Base-by-base conservation (phyloP, 345 rosid genomes). In the Lepidium didymum region DNA sequence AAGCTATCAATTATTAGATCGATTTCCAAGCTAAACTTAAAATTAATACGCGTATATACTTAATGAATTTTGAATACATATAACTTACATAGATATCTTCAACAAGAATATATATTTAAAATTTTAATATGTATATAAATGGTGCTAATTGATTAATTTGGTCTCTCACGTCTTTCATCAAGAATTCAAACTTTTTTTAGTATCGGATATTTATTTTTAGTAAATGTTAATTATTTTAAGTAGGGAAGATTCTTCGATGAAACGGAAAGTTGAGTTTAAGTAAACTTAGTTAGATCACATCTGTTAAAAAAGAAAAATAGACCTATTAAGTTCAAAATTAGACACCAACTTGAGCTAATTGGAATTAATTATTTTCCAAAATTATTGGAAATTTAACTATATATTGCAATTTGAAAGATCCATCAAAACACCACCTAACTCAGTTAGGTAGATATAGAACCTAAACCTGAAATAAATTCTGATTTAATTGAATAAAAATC, bases 331-430 rank as follows among this genome's bases (percentile, higher is more conserved):
- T 27, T 68, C 65, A 36, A 37, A 57, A 15, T 47, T 36, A 58
- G 21, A 58, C 33, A 27, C 14, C 66, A 40, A 58, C 58, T 49
- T 58, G 8, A 41, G 7, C 44, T 46, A 46, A 37, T 38, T 37
- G 45, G 8, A 44, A 37, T 35, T 68, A 36, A 36, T 36, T 45
- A 25, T 35, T 54, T 66, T 42, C 44, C 53, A 54, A 12, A 53
- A 41, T 33, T 53, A 42, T 29, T 33, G 44, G 34, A 34, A 56
- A 9, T 67, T 27, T 43, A 34, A 55, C 16, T 19, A 68, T 0
- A 68, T 42, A 44, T 45, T 59, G 46, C 49, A 69, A 37, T 45
- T 69, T 18, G 74, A 69, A 38, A 69, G 51, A 59, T 49, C 35
- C 67, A 49, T 59, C 16, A 31, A 31, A 18, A 37, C 7, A 6